Evolutionary conservation across 192 early-diverging fungal genomes (phyloP), one percentile per base, ranked within the genome.

Genomic region (Podila epicladia): DNA sequence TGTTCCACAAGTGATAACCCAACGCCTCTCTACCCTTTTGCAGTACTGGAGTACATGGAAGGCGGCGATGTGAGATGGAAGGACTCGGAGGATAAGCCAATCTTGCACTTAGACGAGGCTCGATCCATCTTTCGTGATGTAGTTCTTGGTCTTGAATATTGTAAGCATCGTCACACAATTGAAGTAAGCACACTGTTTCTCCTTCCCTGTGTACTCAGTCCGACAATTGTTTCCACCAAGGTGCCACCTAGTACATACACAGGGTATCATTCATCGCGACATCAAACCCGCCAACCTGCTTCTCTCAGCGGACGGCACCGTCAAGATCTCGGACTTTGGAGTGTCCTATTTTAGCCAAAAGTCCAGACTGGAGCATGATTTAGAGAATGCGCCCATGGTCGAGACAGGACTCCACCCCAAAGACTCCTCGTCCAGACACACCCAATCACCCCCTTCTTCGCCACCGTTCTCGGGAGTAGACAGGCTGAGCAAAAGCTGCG

Each of bases 271-370:
- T 37, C 98, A 99, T 75, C 90, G 97, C 38, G 98, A 99, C 72
- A 95, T 99, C 82, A 99, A 99, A 87, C 97, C 98, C 1, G 97
- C 97, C 26, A 99, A 99, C 75, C 83, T 99, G 48, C 85, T 99
- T 13, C 82, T 93, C 59, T 94, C 91, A 5, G 87, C 84, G 37
- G 92, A 93, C n/a, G 85, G 89, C 7, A 82, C 89, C 1, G 96
- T 97, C 55, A 99, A 99, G 82, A 97, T 99, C 26, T 95, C 95
- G 0, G 98, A 99, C 72, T 99, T 99, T 93, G 98, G 98, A 62
- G 97, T 98, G 37, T 96, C 94, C 20, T 94, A 96, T 41, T 93
- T 97, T 32, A 89, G 92, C 45, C 75, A 80, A 26, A 80, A 80
- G 41, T 63, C 72, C 45, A 48, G 66, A 13, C 26, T 69, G 31